phyloP scores from a whole-genome alignment of 1,284 basidiomycete genomes.

The Cryptococcus neoformans region DNA sequence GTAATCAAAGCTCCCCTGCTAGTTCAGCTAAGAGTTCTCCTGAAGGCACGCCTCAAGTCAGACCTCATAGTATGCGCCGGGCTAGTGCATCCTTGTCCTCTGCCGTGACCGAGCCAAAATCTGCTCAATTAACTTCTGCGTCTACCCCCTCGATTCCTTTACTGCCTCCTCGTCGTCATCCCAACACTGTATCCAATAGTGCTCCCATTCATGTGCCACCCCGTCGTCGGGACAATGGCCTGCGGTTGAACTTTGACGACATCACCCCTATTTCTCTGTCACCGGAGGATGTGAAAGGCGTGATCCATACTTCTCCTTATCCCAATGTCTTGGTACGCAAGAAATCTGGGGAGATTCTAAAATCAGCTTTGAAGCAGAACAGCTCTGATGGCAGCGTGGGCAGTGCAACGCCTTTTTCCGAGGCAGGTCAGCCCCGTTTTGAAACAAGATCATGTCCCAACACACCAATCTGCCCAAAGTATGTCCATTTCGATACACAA shows the following conservation, averaged over 20 bases:
- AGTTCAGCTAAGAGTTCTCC: slow-evolving; percentile 27
- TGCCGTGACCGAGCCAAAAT: neutral
- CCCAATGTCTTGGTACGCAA: slow-evolving; percentile 61
- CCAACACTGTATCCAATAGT: slow-evolving; percentile 29
- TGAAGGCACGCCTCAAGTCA: slow-evolving; percentile 13
- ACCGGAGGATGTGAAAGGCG: neutral
- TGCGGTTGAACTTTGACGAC: slow-evolving; percentile 46
- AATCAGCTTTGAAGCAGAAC: slow-evolving; percentile 79
- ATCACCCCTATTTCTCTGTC: slow-evolving; percentile 24
- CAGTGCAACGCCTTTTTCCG: slow-evolving; percentile 28
- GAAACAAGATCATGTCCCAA: slow-evolving; percentile 62
- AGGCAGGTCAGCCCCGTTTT: slow-evolving; percentile 53
- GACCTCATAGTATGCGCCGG: neutral
- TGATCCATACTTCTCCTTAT: slow-evolving; percentile 32
- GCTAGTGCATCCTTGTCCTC: too few species aligned
- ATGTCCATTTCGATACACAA: slow-evolving; percentile 88
- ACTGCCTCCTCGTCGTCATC: slow-evolving; percentile 28
- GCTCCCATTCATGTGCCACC: slow-evolving; percentile 17
- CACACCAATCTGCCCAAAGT: slow-evolving; percentile 68
- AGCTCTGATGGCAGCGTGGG: slow-evolving; percentile 48
- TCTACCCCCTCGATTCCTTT: slow-evolving; percentile 6
- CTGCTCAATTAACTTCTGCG: neutral
- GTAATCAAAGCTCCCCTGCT: slow-evolving; percentile 20
- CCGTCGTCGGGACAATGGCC: slow-evolving; percentile 36
- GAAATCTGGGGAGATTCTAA: slow-evolving; percentile 78